Percentiles rank a stretch among this genome's conserved stretches.
Conservation (phyloP, 106 monocot species). For the Phalaenopsis equestris region DNA sequence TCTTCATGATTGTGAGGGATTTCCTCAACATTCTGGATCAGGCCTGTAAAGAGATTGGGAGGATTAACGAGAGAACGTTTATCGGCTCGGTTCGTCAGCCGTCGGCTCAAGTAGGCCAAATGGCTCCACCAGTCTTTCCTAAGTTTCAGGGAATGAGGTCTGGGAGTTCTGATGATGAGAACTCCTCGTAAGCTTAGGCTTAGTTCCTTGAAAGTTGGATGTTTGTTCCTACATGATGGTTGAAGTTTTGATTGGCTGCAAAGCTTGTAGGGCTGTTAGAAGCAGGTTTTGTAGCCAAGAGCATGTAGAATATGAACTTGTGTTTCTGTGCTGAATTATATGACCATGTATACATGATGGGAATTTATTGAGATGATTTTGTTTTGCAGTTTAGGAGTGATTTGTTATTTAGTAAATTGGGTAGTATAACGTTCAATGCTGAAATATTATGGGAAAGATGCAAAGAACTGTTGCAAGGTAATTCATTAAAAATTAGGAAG, state of each 20-base stretch:
- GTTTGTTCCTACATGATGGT: not conserved
- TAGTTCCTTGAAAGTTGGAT: not conserved
- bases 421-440: too few relatives aligned
- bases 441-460: too few relatives aligned
- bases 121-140: slow-evolving; percentile 22
- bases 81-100: slow-evolving; percentile 17
- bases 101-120: not conserved
- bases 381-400: not conserved
- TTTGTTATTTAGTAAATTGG: too few relatives aligned
- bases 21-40: slow-evolving; percentile 52
- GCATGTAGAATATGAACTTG: not conserved
- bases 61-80: slow-evolving; percentile 24
- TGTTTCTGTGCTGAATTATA: not conserved
- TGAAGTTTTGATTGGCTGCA: slow-evolving; percentile 3
- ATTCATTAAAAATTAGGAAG: too few relatives aligned
- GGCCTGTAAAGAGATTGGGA: slow-evolving; percentile 66
- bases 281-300: not conserved
- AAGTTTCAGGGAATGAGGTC: slow-evolving; percentile 18
- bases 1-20: slow-evolving; percentile 62
- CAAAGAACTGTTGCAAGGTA: too few relatives aligned
- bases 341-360: not conserved
- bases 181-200: slow-evolving; percentile 10
- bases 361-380: not conserved
- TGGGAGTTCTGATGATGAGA: slow-evolving; percentile 35
- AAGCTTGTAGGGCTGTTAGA: not conserved